phyloP scores from a whole-genome alignment of 1,284 basidiomycete species.

The Rhodotorula sp. region DNA sequence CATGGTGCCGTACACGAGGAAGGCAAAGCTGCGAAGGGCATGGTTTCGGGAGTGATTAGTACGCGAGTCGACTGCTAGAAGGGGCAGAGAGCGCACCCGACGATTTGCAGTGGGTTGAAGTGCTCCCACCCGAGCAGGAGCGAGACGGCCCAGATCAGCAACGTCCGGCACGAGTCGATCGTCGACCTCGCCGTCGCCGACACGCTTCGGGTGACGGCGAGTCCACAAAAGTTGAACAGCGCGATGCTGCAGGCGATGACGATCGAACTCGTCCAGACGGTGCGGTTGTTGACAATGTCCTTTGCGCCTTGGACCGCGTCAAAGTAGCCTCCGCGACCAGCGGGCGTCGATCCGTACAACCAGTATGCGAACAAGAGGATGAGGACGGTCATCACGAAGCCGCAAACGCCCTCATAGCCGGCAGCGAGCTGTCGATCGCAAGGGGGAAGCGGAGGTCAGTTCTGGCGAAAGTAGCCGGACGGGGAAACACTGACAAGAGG shows the following conservation, averaged over 20 bases:
- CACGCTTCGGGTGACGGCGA: slow-evolving; percentile 63
- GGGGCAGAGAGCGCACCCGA: slow-evolving; percentile 54
- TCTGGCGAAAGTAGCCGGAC: not conserved
- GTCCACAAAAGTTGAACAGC: slow-evolving; percentile 72
- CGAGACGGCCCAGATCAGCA: slow-evolving; percentile 86
- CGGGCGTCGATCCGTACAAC: slow-evolving; percentile 49
- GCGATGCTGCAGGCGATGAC: slow-evolving; percentile 64
- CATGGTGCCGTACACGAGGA: slow-evolving; percentile 72
- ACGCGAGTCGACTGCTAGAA: too few species aligned
- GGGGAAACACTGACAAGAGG: slow-evolving; percentile 60
- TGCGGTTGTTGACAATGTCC: slow-evolving; percentile 77
- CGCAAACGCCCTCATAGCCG: slow-evolving; percentile 91
- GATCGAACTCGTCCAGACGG: slow-evolving; percentile 72
- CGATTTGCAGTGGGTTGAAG: slow-evolving; percentile 79
- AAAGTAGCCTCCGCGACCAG: slow-evolving; percentile 74
- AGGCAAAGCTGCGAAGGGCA: slow-evolving; percentile 58
- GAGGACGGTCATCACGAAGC: slow-evolving; percentile 70
- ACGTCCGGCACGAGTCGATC: slow-evolving; percentile 92
- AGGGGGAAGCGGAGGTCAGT: not conserved
- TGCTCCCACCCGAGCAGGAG: slow-evolving; percentile 88
- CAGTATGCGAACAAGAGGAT: slow-evolving; percentile 68
- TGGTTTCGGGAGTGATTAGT: too few species aligned
- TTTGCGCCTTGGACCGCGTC: slow-evolving; percentile 85
- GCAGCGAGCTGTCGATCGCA: slow-evolving; percentile 63
- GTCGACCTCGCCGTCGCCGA: slow-evolving; percentile 55